These are phyloP conservation scores for Xylaria sp. DNA, from an alignment of 2,329 filamentous ascomycete species.

Conservation along the genomic window DNA sequence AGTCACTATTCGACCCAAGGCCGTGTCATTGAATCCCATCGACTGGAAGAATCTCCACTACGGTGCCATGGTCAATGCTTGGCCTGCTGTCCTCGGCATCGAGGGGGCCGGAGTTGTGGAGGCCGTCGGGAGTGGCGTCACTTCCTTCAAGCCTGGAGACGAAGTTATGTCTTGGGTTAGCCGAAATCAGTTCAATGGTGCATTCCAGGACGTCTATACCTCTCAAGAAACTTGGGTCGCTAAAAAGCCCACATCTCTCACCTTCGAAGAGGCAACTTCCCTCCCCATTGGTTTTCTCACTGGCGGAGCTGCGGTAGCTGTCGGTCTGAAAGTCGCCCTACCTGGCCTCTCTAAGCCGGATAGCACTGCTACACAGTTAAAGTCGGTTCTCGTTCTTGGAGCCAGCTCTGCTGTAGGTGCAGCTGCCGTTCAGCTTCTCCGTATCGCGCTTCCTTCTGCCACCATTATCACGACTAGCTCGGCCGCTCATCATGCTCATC, in stretches of 20 bases:
- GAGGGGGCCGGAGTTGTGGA: constrained; percentile 52
- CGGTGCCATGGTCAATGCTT: constrained; percentile 45
- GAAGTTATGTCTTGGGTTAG: constrained; percentile 43
- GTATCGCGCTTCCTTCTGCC: constrained; percentile 46
- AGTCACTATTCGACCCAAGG: constrained; percentile 49
- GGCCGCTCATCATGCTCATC: constrained; percentile 16
- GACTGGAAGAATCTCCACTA: constrained; percentile 50
- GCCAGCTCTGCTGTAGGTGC: constrained; percentile 51
- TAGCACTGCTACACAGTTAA: neutral
- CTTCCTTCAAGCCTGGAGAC: constrained; percentile 47
- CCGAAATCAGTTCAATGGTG: constrained; percentile 34
- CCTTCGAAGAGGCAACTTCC: constrained; percentile 49
- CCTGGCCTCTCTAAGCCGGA: constrained; percentile 38
- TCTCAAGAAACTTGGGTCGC: constrained; percentile 36
- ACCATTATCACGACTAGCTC: constrained; percentile 51
- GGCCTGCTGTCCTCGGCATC: constrained; percentile 51
- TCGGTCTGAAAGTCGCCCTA: constrained; percentile 44
- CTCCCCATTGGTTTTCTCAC: constrained; percentile 42
- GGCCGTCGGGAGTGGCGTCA: constrained; percentile 47
- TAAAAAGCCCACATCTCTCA: constrained; percentile 46
- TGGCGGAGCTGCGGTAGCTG: constrained; percentile 39
- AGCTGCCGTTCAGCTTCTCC: constrained; percentile 51
- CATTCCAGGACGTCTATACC: constrained; percentile 44
- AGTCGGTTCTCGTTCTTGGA: constrained; percentile 51
- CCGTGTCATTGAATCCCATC: constrained; percentile 50